phyloP scores from a whole-genome alignment of 805 yeast genomes.

The Candida maesae region DNA sequence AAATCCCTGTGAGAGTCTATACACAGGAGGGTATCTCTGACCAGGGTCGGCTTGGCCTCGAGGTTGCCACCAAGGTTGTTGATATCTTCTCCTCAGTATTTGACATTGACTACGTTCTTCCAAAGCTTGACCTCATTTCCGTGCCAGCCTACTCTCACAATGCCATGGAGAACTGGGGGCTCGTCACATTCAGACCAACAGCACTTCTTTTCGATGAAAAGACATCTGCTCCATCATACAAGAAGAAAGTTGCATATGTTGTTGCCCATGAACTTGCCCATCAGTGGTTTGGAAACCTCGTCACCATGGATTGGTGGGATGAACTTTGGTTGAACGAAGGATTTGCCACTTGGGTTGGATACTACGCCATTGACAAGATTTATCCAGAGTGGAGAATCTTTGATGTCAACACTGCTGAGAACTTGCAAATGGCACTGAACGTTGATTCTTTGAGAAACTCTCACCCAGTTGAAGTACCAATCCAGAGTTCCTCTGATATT shows the following conservation, averaged over 20 bases:
- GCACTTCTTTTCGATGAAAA: conserved; percentile 68
- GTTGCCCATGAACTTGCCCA: conserved; percentile 88
- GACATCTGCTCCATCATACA: conserved; percentile 56
- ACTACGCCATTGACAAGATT: conserved; percentile 70
- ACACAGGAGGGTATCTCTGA: conserved; percentile 74
- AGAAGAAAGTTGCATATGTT: conserved; percentile 75
- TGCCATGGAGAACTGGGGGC: conserved; percentile 87
- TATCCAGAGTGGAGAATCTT: conserved; percentile 83
- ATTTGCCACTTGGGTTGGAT: conserved; percentile 87
- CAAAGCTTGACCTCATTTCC: conserved; percentile 76
- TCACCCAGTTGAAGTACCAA: conserved; percentile 84
- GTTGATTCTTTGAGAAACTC: conserved; percentile 77
- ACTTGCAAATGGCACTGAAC: conserved; percentile 66
- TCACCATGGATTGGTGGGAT: conserved; percentile 92
- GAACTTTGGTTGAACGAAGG: conserved; percentile 88
- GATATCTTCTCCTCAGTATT: conserved; percentile 67
- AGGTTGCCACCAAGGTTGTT: conserved; percentile 69
- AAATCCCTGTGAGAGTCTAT: conserved; percentile 77
- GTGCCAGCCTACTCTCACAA: conserved; percentile 81
- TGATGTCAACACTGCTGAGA: conserved; percentile 70
- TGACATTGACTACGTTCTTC: conserved; percentile 74
- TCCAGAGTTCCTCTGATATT: conserved; percentile 69
- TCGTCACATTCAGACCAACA: conserved; percentile 76
- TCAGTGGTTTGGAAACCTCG: conserved; percentile 89
- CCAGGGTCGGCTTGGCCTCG: conserved; percentile 67